Evolutionary conservation across 306 rosid species (phyloP).

Genomic region (Purshia tridentata): DNA sequence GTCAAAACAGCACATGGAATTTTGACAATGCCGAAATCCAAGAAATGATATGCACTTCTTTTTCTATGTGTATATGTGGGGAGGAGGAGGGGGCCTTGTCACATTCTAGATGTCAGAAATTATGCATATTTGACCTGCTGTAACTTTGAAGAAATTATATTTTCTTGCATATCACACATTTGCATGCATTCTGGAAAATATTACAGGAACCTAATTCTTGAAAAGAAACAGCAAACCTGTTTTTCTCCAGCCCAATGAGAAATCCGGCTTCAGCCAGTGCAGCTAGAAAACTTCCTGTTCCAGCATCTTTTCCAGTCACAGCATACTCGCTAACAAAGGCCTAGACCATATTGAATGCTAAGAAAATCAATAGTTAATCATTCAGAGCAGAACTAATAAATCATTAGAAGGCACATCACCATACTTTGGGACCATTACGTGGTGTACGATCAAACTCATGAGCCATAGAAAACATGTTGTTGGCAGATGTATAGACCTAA

Average conservation of each 20-base stretch:
- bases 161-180: neutral
- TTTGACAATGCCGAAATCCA: neutral
- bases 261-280: conserved; percentile 86
- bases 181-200: neutral
- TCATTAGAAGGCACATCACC: conserved; percentile 5
- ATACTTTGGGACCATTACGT: conserved; percentile 63
- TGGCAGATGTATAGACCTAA: conserved; percentile 74
- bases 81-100: neutral
- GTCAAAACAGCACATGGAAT: neutral
- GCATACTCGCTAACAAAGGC: conserved; percentile 98
- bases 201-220: neutral
- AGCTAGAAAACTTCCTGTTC: conserved; percentile 83
- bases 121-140: neutral
- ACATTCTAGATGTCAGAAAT: no score
- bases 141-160: neutral
- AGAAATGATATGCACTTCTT: neutral
- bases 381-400: conserved; percentile 1
- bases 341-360: conserved; percentile 38
- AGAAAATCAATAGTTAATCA: conserved; percentile 7
- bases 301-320: conserved; percentile 71
- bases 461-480: conserved; percentile 63
- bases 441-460: conserved; percentile 48
- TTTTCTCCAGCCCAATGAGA: conserved; percentile 80
- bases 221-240: conserved; percentile 54
- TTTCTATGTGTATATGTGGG: neutral